Conservation (phyloP, 257 asterid species). For the Misopates orontium region DNA sequence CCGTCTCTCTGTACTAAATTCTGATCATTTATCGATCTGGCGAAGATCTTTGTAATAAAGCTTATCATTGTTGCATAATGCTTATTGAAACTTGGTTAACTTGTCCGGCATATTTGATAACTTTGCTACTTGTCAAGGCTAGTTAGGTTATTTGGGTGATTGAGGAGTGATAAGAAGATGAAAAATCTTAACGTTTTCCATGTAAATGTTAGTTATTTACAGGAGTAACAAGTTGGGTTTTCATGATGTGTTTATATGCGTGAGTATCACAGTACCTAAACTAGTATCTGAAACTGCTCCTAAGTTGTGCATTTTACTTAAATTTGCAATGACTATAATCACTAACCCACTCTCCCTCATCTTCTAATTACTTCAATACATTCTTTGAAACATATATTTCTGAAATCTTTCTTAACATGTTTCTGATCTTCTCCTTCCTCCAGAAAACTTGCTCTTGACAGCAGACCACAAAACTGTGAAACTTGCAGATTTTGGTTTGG, state of each 20-base stretch:
- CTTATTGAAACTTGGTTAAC: not conserved
- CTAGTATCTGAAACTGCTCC: constrained; percentile 3
- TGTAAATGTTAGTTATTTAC: not conserved
- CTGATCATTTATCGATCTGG: not conserved
- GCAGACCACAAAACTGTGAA: constrained; percentile 77
- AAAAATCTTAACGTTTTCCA: not conserved
- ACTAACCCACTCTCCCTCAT: not conserved
- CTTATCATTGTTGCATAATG: not conserved
- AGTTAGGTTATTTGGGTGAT: not conserved
- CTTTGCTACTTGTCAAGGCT: not conserved
- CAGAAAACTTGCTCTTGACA: constrained; percentile 92
- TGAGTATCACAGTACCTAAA: constrained; percentile 1
- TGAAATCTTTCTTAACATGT: constrained; percentile 4
- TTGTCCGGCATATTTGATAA: not conserved
- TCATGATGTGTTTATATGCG: not conserved
- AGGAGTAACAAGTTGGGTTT: not conserved
- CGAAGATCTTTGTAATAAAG: not conserved
- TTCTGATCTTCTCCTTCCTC: constrained; percentile 21
- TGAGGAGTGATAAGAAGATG: not conserved
- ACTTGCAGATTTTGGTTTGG: constrained; percentile 96
- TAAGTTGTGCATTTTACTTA: not conserved
- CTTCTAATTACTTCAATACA: not conserved
- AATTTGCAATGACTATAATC: not conserved
- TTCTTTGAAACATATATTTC: not conserved
- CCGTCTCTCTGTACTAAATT: not conserved